Percentiles rank a stretch among this genome's conserved stretches.
Evolutionary conservation across 371 early-diverging fungal genomes (phyloP).

Genomic region (Apophysomyces sp.): DNA sequence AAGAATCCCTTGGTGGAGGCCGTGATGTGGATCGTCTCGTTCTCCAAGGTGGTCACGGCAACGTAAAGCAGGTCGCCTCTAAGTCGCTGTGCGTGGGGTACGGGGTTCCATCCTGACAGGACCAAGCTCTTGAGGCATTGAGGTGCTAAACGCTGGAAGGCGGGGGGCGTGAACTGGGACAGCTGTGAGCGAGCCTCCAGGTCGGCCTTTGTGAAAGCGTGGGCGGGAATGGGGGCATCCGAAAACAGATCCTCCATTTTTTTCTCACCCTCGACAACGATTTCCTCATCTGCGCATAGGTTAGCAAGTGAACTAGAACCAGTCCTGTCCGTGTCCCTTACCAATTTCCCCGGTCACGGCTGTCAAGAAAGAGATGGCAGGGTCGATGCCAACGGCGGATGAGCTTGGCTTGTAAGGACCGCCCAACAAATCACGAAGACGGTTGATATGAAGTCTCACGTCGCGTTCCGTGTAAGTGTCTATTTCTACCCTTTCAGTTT

Average conservation of each 20-base stretch:
- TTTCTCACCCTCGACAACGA: conserved; percentile 35
- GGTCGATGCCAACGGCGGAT: conserved; percentile 72
- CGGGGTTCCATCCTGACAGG: conserved; percentile 92
- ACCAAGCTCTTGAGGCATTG: conserved; percentile 75
- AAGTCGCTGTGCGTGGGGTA: conserved; percentile 73
- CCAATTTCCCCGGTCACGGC: conserved; percentile 65
- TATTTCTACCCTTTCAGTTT: conserved; percentile 36
- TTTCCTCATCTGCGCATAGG: conserved; percentile 35
- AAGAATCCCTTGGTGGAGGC: conserved; percentile 84
- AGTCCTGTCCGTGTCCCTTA: conserved; percentile 21
- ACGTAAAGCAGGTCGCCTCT: conserved; percentile 89
- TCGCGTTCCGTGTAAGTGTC: conserved; percentile 89
- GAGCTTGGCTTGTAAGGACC: conserved; percentile 74
- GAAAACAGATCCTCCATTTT: conserved; percentile 43
- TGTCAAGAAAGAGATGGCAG: conserved; percentile 68
- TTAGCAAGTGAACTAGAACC: neutral
- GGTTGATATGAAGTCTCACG: conserved; percentile 83
- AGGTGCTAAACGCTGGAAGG: conserved; percentile 55
- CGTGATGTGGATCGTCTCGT: conserved; percentile 81
- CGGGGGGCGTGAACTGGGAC: conserved; percentile 55
- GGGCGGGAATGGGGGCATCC: conserved; percentile 45
- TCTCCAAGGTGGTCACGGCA: conserved; percentile 79
- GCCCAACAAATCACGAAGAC: conserved; percentile 82
- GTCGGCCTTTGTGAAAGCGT: conserved; percentile 61
- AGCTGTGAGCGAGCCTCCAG: conserved; percentile 51